Percentiles rank a stretch among this genome's conserved stretches.
phyloP scores from a whole-genome alignment of 495 filamentous ascomycete species.

The Penicillium macrosclerotiorum region DNA sequence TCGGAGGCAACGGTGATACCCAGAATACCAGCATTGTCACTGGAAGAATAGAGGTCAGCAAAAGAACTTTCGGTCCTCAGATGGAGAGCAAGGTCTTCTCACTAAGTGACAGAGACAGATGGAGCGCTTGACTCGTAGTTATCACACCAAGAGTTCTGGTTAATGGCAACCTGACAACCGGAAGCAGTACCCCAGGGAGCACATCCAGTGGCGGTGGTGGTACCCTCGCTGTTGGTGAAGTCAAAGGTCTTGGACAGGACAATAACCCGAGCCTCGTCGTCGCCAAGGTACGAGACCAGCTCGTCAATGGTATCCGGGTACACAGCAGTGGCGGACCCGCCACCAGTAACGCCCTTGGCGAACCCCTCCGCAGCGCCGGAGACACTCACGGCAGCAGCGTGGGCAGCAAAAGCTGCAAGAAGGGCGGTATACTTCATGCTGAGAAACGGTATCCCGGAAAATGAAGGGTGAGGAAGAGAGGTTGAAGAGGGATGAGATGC shows the following conservation, averaged over 20 bases:
- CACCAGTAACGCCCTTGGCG: constrained; percentile 40
- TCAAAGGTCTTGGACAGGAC: constrained; percentile 42
- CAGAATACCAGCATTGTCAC: constrained; percentile 41
- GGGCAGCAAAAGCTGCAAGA: constrained; percentile 22
- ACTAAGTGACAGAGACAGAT: constrained; percentile 39
- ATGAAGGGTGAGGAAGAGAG: constrained; percentile 1
- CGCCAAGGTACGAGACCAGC: constrained; percentile 45
- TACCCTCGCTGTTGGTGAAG: constrained; percentile 44
- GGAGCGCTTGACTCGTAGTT: constrained; percentile 40
- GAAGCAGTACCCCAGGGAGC: constrained; percentile 43
- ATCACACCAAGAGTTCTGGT: constrained; percentile 47
- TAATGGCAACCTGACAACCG: constrained; percentile 53
- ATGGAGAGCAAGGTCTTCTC: background rate
- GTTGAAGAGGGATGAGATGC: background rate
- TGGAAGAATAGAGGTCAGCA: constrained; percentile 5
- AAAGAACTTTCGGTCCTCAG: background rate
- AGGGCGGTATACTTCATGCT: constrained; percentile 21
- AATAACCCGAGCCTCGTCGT: constrained; percentile 35
- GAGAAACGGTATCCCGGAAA: constrained; percentile 2
- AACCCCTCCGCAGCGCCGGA: constrained; percentile 42
- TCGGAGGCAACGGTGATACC: constrained; percentile 46
- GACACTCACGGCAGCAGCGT: constrained; percentile 31
- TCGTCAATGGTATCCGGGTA: constrained; percentile 38
- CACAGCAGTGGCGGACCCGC: constrained; percentile 36
- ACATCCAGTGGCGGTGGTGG: constrained; percentile 42